Evolutionary conservation across 768 basidiomycete species (phyloP).

Genomic region (Suillus subalutaceus): DNA sequence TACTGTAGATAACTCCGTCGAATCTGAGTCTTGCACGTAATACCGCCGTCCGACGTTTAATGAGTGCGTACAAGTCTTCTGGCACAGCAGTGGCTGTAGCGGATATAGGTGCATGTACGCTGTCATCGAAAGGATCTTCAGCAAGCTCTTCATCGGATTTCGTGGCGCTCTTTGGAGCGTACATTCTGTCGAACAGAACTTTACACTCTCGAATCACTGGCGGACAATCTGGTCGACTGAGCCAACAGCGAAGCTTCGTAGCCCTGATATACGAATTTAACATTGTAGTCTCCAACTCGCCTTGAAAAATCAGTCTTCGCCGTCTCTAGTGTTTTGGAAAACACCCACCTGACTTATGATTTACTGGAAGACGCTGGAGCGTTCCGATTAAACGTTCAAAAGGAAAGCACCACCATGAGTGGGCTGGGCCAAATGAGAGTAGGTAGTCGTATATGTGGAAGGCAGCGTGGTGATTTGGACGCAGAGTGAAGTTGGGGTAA

Average conservation of each 20-base stretch:
- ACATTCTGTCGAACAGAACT: conserved; percentile 12
- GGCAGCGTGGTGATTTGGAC: conserved; percentile 36
- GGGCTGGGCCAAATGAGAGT: conserved; percentile 28
- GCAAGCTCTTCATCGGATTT: background rate
- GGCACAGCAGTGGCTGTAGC: background rate
- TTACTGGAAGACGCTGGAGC: conserved; percentile 33
- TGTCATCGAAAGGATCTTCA: background rate
- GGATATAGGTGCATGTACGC: background rate
- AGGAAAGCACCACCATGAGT: conserved; percentile 29
- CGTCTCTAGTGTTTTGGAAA: background rate
- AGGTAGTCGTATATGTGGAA: conserved; percentile 36
- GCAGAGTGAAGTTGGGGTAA: conserved; percentile 19
- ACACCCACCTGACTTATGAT: conserved; percentile 34
- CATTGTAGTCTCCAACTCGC: conserved; percentile 15
- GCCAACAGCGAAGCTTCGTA: conserved; percentile 19
- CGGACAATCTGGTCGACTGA: conserved; percentile 10
- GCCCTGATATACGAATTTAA: conserved; percentile 11
- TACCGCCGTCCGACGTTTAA: background rate
- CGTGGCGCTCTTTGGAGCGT: background rate
- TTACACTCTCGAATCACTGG: conserved; percentile 13
- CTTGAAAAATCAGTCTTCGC: conserved; percentile 1
- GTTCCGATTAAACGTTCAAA: conserved; percentile 37
- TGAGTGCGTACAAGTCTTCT: background rate
- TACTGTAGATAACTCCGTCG: conserved; percentile 1
- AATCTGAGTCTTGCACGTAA: conserved; percentile 1